Conservation (phyloP, 306 rosid species). For the Alnus rubra region DNA sequence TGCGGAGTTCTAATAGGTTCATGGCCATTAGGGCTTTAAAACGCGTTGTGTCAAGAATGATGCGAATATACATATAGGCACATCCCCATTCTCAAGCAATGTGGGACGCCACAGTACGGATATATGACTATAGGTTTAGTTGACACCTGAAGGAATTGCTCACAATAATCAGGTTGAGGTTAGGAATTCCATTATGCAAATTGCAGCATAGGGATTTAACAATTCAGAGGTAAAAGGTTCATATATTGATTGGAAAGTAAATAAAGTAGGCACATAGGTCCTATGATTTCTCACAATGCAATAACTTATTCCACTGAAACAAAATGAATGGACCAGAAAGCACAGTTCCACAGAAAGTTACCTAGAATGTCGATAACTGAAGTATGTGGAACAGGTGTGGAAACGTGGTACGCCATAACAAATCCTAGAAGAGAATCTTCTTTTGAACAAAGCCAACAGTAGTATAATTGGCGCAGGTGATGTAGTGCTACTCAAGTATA, state of each 20-base stretch:
- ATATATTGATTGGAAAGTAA: not conserved
- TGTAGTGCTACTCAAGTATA: not conserved
- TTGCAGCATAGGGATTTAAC: constrained; percentile 9
- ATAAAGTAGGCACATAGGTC: constrained; percentile 1
- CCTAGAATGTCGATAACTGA: not conserved
- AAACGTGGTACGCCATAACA: not conserved
- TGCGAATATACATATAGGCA: too few relatives aligned
- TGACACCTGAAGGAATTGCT: constrained; percentile 43
- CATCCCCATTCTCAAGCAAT: too few relatives aligned
- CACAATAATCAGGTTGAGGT: constrained; percentile 6
- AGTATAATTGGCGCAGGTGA: too few relatives aligned
- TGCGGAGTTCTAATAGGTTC: too few relatives aligned
- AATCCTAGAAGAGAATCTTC: too few relatives aligned
- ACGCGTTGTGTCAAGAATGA: too few relatives aligned
- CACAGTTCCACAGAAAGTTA: not conserved
- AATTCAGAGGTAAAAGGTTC: constrained; percentile 14
- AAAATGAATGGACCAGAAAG: not conserved
- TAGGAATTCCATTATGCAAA: constrained; percentile 9
- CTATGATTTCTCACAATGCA: not conserved
- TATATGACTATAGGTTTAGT: constrained; percentile 50
- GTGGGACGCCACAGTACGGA: constrained; percentile 21
- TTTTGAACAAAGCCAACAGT: too few relatives aligned
- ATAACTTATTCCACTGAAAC: not conserved
- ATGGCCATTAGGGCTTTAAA: too few relatives aligned
- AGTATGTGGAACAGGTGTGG: not conserved